phyloP scores from a whole-genome alignment of 164 flowering plant genomes.

The Malania oleifera region DNA sequence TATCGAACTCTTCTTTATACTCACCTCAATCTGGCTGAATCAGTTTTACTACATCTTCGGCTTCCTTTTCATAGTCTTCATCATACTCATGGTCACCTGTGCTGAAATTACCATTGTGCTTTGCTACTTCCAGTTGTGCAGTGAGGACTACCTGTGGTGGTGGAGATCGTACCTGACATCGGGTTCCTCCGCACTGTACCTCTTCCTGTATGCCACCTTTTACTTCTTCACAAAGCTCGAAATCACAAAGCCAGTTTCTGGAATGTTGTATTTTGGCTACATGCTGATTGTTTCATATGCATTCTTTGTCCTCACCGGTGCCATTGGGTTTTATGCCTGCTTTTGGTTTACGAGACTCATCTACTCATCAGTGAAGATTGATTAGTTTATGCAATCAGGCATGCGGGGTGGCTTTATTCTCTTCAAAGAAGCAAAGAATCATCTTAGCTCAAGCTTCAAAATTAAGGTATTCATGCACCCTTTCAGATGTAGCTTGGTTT shows the following conservation, averaged over 20 bases:
- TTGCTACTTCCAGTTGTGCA: conserved; percentile 61
- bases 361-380: conserved; percentile 61
- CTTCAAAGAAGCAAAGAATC: too few relatives aligned
- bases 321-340: conserved; percentile 60
- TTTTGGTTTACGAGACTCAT: conserved; percentile 64
- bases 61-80: conserved; percentile 52
- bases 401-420: background rate
- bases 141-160: conserved; percentile 65
- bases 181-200: conserved; percentile 58
- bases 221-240: conserved; percentile 67
- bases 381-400: conserved; percentile 17
- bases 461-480: background rate
- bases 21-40: conserved; percentile 59
- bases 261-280: conserved; percentile 53
- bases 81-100: conserved; percentile 52
- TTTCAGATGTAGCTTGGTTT: conserved; percentile 16
- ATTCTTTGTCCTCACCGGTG: conserved; percentile 53
- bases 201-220: conserved; percentile 54
- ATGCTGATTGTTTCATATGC: conserved; percentile 61
- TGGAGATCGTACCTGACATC: conserved; percentile 59
- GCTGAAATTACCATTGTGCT: conserved; percentile 57
- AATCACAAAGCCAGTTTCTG: conserved; percentile 57
- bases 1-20: conserved; percentile 67
- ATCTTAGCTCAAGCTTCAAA: conserved; percentile 11
- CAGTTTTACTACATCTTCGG: conserved; percentile 67